Base-by-base conservation (phyloP, 768 basidiomycete genomes). In the Fomitopsis pulvina region DNA sequence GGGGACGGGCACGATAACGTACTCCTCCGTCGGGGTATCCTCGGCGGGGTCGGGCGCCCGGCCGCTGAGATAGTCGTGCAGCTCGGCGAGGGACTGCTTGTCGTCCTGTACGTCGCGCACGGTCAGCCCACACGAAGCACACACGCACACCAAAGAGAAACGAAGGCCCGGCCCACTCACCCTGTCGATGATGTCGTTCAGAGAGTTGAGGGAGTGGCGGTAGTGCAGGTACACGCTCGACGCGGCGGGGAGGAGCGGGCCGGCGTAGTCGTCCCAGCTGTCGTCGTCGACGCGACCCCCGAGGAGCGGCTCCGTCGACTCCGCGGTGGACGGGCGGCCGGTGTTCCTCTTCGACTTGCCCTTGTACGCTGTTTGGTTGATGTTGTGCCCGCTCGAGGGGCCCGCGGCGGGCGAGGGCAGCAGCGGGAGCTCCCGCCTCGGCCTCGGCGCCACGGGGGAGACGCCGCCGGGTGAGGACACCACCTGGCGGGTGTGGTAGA, bases 161-260 rank as follows among this genome's bases (percentile, higher is more conserved):
- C 11, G 30, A 11, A 41, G 8, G 32, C 45, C 18, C n/a, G 47
- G 27, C 32, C 22, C 28, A 72, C 83, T 48, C 63, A 91, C 88
- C 57, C 84, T 71, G 61, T 90, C 86, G 29, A 92, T 71, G 52
- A 92, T 89, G 60, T 88, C 86, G 50, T 77, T 71, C 50, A 92
- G 68, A n/a, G 89, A 90, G 53, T 84, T 83, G 55, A 92, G 66
- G 24, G 89, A 92, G 53, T 86, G 80, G 50, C 87, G 82, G 59
- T 88, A 90, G 53, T 90, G 85, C 55, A 77, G 70, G 65, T 90
- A 92, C 42, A 84, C 75, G 21, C 71, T 57, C 1, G 81, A 81
- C 41, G 48, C 66, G 53, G 46, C 64, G 52, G 57, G 32, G 51
- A 46, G 51, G 48, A 54, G 46, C 40, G 48, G 12, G 30, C 30